Evolutionary conservation across 1,284 basidiomycete genomes (phyloP), one percentile per base, ranked within the genome.

Genomic region (Exobasidium cylindrosporum): DNA sequence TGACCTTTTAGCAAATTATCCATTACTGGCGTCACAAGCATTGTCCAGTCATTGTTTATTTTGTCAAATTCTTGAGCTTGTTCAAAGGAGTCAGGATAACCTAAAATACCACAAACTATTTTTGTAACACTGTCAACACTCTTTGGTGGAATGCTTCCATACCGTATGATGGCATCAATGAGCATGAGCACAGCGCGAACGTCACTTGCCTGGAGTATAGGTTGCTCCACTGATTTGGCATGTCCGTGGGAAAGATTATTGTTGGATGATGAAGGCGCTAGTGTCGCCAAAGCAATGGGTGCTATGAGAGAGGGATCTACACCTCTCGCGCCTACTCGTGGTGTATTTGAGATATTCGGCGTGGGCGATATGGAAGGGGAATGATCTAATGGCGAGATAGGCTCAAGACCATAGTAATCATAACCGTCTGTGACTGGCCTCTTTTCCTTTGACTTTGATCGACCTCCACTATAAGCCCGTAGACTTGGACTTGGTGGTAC

Each of bases 381-480:
- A 26, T 64, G 55, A 60, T 68, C 72, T 24, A 46, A 61, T 7
- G 67, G 61, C 1, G 66, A 72, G 2, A 70, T 67, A 40, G 60
- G 62, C 46, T 79, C 74, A 32, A 77, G 61, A 29, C 74, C 77
- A 49, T 76, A 79, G 63, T 74, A 77, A 29, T 74, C 74, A 64
- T 73, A 78, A 46, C 76, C 74, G 11, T 72, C 68, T 29, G 61
- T 52, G 28, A 74, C 54, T n/a, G 74, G 63, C 17, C 67, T 55
- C 1, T 65, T 60, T 28, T 75, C 71, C 24, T 64, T 67, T 3
- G 71, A 73, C 13, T 68, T 67, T 11, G 70, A 65, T 1, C 72
- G 68, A 40, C 4, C 17, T 55, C 30, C 32, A 32, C 53, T 44
- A 23, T n/a, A n/a, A 13, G 53, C 29, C 31, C 24, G n/a, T 32